phyloP scores from a whole-genome alignment of 2,329 filamentous ascomycete genomes.

The Mariannaea elegans region DNA sequence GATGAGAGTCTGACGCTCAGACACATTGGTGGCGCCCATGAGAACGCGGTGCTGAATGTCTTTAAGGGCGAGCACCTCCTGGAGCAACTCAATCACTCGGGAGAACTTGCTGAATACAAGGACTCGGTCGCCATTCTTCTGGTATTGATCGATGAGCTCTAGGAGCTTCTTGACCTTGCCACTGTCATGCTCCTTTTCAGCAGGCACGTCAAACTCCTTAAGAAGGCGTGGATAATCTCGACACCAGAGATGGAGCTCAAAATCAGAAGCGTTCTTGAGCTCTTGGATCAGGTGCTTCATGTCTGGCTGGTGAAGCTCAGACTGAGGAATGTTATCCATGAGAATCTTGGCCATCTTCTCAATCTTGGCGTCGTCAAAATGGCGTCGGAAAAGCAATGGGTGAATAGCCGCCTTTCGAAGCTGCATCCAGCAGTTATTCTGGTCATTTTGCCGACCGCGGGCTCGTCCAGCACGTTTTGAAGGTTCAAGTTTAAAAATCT shows the following conservation, averaged over 20 bases:
- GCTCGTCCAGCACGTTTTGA: constrained; percentile 61
- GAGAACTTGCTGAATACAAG: constrained; percentile 96
- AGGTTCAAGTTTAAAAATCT: constrained; percentile 71
- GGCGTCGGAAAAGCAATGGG: constrained; percentile 83
- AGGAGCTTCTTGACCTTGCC: constrained; percentile 89
- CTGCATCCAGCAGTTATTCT: constrained; percentile 84
- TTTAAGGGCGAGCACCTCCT: constrained; percentile 79
- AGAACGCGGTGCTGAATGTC: constrained; percentile 84
- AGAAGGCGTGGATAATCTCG: constrained; percentile 64
- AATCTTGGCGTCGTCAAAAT: constrained; percentile 80
- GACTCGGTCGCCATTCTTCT: constrained; percentile 82
- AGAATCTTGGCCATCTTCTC: constrained; percentile 81
- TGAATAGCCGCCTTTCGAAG: constrained; percentile 93
- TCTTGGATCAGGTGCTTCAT: constrained; percentile 64
- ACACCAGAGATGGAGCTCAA: constrained; percentile 73
- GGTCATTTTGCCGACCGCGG: constrained; percentile 59
- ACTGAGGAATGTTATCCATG: constrained; percentile 71
- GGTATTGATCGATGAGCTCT: constrained; percentile 77
- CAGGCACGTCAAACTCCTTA: constrained; percentile 61
- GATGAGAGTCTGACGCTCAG: constrained; percentile 85
- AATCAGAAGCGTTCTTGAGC: constrained; percentile 68
- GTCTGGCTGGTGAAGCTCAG: constrained; percentile 61
- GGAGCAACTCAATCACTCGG: constrained; percentile 88
- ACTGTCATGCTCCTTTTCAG: constrained; percentile 65
- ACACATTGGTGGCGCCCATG: constrained; percentile 83